phyloP scores from a whole-genome alignment of 2,329 filamentous ascomycete species.

The Beauveria asiatica region DNA sequence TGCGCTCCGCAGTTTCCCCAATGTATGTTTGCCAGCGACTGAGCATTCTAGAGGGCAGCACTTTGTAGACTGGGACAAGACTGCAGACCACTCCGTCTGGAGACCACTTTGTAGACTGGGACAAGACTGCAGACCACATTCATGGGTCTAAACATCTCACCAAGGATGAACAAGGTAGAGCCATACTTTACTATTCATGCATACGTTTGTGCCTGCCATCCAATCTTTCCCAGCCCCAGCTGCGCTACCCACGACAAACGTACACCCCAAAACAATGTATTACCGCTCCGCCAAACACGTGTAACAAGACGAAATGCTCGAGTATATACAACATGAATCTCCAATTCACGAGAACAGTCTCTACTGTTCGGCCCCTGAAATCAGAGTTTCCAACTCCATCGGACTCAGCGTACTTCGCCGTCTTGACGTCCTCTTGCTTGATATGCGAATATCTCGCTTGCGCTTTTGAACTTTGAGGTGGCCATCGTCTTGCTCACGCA shows the following conservation, averaged over 20 bases:
- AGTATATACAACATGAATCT: not conserved
- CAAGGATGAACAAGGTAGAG: not conserved
- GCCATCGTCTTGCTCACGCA: constrained; percentile 13
- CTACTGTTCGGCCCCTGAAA: constrained; percentile 38
- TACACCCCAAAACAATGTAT: not conserved
- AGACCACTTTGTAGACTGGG: not conserved
- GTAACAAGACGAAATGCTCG: not conserved
- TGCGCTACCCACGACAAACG: not conserved
- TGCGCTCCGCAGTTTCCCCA: not conserved
- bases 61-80: not conserved
- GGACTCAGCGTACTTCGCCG: constrained; percentile 68
- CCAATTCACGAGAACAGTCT: not conserved
- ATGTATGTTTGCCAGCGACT: not conserved
- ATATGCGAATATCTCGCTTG: constrained; percentile 41
- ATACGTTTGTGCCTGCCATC: not conserved
- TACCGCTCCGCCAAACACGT: not conserved
- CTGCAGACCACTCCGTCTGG: not conserved
- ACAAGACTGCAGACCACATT: not conserved
- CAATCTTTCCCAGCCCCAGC: not conserved
- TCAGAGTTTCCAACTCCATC: constrained; percentile 63
- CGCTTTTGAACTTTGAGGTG: constrained; percentile 30
- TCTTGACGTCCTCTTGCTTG: constrained; percentile 48
- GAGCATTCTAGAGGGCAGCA: not conserved
- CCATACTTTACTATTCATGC: not conserved
- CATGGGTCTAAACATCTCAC: not conserved